phyloP scores from a whole-genome alignment of 148 eudicot genomes.

The Camellia lanceoleosa region DNA sequence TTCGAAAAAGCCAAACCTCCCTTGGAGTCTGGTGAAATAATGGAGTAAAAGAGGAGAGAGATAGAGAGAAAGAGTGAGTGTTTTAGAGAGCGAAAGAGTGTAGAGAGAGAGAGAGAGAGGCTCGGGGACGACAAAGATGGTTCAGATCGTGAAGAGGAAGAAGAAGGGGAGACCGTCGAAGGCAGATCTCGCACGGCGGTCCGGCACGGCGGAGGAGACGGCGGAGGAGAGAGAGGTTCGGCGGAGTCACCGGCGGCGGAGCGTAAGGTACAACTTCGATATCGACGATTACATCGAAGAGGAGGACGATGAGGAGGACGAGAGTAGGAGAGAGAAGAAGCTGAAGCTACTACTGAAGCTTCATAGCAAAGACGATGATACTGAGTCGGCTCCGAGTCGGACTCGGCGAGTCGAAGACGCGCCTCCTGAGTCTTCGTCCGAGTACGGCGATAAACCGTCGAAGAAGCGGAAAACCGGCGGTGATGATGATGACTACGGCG shows the following conservation, averaged over 20 bases:
- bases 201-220: constrained; percentile 20
- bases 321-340: constrained; percentile 52
- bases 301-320: constrained; percentile 40
- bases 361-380: constrained; percentile 13
- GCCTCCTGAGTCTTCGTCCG: constrained; percentile 24
- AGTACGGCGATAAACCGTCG: constrained; percentile 24
- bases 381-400: constrained; percentile 29
- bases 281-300: constrained; percentile 58
- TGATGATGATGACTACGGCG: constrained; percentile 16
- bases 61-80: no score
- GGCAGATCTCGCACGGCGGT: constrained; percentile 64
- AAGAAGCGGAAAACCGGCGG: constrained; percentile 50
- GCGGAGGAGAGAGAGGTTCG: constrained; percentile 27
- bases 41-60: constrained; percentile 37
- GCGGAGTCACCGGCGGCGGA: constrained; percentile 46
- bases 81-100: no score
- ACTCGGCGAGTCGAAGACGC: constrained; percentile 36
- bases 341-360: constrained; percentile 47
- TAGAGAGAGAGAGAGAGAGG: neutral
- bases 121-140: constrained; percentile 38
- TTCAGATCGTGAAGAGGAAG: constrained; percentile 73
- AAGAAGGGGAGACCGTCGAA: constrained; percentile 78
- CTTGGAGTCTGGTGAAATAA: constrained; percentile 8
- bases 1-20: constrained; percentile 4
- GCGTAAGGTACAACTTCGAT: constrained; percentile 54